Evolutionary conservation across 2,329 filamentous ascomycete species (phyloP).

Genomic region (Colletotrichum magnum): DNA sequence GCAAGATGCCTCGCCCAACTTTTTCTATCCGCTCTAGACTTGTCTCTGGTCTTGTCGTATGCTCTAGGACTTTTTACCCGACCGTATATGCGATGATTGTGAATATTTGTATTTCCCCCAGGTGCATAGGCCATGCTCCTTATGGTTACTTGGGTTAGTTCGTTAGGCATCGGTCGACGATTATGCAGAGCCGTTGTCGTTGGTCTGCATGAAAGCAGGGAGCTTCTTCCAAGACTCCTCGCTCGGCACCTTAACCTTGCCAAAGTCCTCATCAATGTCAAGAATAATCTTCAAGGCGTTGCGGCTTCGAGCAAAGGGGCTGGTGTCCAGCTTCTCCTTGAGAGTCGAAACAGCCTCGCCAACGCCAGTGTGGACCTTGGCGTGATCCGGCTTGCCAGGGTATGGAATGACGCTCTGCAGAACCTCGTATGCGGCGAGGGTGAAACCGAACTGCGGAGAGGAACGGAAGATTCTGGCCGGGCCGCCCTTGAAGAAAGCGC

Average conservation of each 20-base stretch:
- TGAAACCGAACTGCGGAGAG: slow-evolving; percentile 98
- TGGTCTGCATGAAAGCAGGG: slow-evolving; percentile 59
- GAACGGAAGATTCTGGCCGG: slow-evolving; percentile 95
- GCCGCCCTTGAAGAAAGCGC: slow-evolving; percentile 98
- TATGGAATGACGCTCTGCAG: slow-evolving; percentile 85
- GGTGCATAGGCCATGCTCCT: not conserved
- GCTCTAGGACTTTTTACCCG: slow-evolving; percentile 33
- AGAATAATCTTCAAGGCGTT: slow-evolving; percentile 97
- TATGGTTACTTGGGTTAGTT: not conserved
- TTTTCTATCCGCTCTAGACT: slow-evolving; percentile 20
- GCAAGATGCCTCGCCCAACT: slow-evolving; percentile 28
- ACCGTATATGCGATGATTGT: slow-evolving; percentile 34
- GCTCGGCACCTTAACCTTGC: slow-evolving; percentile 75
- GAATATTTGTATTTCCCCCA: slow-evolving; percentile 10
- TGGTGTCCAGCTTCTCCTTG: slow-evolving; percentile 70
- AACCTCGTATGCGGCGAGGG: slow-evolving; percentile 93
- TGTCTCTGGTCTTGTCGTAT: slow-evolving; percentile 25
- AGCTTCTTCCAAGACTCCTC: slow-evolving; percentile 67
- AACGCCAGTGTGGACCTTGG: slow-evolving; percentile 69
- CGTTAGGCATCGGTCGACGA: too few species aligned
- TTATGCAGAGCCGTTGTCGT: slow-evolving; percentile 24
- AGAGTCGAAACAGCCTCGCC: slow-evolving; percentile 75
- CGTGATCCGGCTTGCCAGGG: slow-evolving; percentile 74
- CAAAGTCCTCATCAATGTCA: slow-evolving; percentile 94
- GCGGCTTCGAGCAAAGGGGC: slow-evolving; percentile 74